phyloP scores from a whole-genome alignment of 441 rosid genomes.

The Syzygium malaccense region DNA sequence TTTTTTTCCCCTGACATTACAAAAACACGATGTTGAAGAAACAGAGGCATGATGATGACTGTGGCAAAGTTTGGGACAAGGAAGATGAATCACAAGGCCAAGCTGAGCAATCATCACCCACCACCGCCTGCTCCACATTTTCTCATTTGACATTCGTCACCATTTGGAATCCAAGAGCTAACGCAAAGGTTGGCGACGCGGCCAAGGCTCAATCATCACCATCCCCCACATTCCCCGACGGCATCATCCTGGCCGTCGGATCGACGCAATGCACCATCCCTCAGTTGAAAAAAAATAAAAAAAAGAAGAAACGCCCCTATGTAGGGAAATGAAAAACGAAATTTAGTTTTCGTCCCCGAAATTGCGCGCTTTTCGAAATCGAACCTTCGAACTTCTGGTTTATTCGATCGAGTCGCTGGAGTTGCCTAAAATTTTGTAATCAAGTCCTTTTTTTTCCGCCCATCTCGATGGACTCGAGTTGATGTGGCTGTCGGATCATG shows the following conservation, averaged over 20 bases:
- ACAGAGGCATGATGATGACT: neutral
- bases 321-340: neutral
- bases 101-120: neutral
- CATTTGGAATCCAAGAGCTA: neutral
- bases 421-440: neutral
- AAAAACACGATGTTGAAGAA: neutral
- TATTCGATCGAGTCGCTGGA: neutral
- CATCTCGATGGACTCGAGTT: neutral
- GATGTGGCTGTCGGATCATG: neutral
- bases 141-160: neutral
- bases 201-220: neutral
- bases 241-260: neutral
- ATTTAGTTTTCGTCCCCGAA: no score
- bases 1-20: neutral
- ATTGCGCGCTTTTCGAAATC: neutral
- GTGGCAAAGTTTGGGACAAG: neutral
- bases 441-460: neutral
- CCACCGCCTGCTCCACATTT: neutral
- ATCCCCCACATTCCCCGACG: neutral
- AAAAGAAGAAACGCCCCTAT: no score
- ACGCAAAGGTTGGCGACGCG: neutral
- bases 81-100: neutral
- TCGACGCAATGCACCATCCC: neutral
- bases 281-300: no score
- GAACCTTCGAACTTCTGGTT: neutral